A percentile compares a stretch with the other conserved stretches of the same genome.
These are phyloP conservation scores for Carex pumila DNA, from an alignment of 176 grass and related monocot genomes.

Conservation along the genomic window DNA sequence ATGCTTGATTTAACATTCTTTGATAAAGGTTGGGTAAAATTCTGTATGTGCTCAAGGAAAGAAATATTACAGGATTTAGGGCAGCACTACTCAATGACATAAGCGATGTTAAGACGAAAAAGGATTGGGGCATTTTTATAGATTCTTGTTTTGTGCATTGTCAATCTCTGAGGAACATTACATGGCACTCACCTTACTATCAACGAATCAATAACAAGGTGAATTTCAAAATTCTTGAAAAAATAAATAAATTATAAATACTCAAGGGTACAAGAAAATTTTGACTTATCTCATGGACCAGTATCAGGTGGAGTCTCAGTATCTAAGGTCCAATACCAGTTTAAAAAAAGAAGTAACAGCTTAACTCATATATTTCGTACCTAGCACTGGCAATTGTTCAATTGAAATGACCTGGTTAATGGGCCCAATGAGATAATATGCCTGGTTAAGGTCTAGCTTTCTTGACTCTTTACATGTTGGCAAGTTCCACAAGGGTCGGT, in stretches of 20 bases:
- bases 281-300: background rate
- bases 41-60: conserved; percentile 2
- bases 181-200: conserved; percentile 58
- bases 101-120: conserved; percentile 50
- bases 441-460: background rate
- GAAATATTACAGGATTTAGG: conserved; percentile 50
- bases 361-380: background rate
- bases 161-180: conserved; percentile 44
- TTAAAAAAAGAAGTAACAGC: background rate
- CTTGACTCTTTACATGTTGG: background rate
- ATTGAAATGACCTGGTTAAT: background rate
- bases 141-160: conserved; percentile 75
- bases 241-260: background rate
- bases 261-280: no score
- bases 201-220: conserved; percentile 69
- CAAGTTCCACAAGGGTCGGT: background rate
- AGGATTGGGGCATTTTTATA: conserved; percentile 65
- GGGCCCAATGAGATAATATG: background rate
- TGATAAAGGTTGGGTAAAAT: conserved; percentile 7
- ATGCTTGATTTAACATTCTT: background rate
- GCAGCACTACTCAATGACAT: conserved; percentile 44
- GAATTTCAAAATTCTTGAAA: conserved; percentile 3
- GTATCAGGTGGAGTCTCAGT: background rate
- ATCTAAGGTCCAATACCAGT: background rate
- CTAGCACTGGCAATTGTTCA: background rate